Evolutionary conservation across 2,329 filamentous ascomycete species (phyloP).

Genomic region (Fusarium praegraminearum): DNA sequence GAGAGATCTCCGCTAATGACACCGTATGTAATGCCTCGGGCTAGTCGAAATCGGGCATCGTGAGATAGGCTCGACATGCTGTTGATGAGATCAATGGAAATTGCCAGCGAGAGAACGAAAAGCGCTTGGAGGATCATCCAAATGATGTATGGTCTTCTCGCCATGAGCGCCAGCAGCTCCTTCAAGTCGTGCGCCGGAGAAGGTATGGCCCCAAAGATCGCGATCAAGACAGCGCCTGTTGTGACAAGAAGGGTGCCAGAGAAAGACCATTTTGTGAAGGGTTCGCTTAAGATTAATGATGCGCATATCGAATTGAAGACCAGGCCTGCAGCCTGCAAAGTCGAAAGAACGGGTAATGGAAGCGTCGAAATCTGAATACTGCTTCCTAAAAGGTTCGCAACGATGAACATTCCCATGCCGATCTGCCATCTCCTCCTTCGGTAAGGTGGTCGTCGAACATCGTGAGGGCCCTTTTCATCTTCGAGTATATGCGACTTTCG

Average conservation of each 20-base stretch:
- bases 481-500: conserved; percentile 98
- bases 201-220: conserved; percentile 91
- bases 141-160: conserved; percentile 78
- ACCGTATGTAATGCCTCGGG: conserved; percentile 88
- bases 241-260: conserved; percentile 91
- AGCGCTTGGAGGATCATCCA: conserved; percentile 89
- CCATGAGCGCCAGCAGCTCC: conserved; percentile 82
- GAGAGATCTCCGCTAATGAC: conserved; percentile 92
- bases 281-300: conserved; percentile 89
- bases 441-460: conserved; percentile 87
- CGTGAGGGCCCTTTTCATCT: conserved; percentile 87
- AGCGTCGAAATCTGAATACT: conserved; percentile 98
- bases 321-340: conserved; percentile 92
- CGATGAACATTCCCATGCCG: conserved; percentile 96
- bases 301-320: conserved; percentile 99
- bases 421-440: conserved; percentile 93
- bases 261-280: conserved; percentile 94
- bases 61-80: conserved; percentile 65
- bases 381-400: conserved; percentile 93
- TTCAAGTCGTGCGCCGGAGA: conserved; percentile 90
- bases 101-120: conserved; percentile 76
- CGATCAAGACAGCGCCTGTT: conserved; percentile 88
- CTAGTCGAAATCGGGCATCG: conserved; percentile 76
- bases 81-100: conserved; percentile 69
- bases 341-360: conserved; percentile 92